These are phyloP conservation scores for Cyberlindnera mrakii DNA, from an alignment of 805 yeast species.

Conservation along the genomic window DNA sequence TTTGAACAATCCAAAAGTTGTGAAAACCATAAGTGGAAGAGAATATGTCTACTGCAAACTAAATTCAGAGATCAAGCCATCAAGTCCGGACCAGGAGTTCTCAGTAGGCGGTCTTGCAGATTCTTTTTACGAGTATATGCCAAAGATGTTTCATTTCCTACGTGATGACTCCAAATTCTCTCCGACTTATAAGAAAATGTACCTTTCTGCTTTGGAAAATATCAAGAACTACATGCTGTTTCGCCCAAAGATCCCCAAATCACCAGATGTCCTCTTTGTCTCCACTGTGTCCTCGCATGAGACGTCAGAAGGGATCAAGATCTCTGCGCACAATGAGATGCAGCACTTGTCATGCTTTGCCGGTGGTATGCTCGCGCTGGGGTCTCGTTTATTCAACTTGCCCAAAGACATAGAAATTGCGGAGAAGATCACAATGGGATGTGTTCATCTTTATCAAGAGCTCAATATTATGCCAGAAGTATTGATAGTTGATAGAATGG, in stretches of 20 bases:
- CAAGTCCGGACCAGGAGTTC: slow-evolving; percentile 15
- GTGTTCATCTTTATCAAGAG: slow-evolving; percentile 36
- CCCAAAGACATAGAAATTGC: slow-evolving; percentile 36
- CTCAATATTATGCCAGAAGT: slow-evolving; percentile 41
- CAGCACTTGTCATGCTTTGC: slow-evolving; percentile 45
- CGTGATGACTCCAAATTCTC: slow-evolving; percentile 30
- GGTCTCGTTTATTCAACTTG: slow-evolving; percentile 33
- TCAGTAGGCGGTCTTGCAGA: slow-evolving; percentile 38
- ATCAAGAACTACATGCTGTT: slow-evolving; percentile 37
- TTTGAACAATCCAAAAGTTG: slow-evolving; percentile 27
- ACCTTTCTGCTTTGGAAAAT: slow-evolving; percentile 30
- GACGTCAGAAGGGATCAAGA: slow-evolving; percentile 10
- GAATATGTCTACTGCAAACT: slow-evolving; percentile 30
- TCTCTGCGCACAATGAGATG: slow-evolving; percentile 31
- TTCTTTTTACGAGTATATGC: slow-evolving; percentile 43
- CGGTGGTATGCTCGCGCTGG: slow-evolving; percentile 49
- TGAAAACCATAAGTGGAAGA: slow-evolving; percentile 29
- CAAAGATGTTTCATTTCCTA: slow-evolving; percentile 41
- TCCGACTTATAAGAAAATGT: slow-evolving; percentile 24
- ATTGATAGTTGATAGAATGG: slow-evolving; percentile 25
- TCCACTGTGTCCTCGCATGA: slow-evolving; percentile 22
- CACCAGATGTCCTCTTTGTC: slow-evolving; percentile 29
- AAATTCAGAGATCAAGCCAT: slow-evolving; percentile 18
- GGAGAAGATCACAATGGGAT: slow-evolving; percentile 40
- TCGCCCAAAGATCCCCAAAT: slow-evolving; percentile 38